Base-by-base conservation (phyloP, 2,329 filamentous ascomycete species). In the Fusarium kyushuense region DNA sequence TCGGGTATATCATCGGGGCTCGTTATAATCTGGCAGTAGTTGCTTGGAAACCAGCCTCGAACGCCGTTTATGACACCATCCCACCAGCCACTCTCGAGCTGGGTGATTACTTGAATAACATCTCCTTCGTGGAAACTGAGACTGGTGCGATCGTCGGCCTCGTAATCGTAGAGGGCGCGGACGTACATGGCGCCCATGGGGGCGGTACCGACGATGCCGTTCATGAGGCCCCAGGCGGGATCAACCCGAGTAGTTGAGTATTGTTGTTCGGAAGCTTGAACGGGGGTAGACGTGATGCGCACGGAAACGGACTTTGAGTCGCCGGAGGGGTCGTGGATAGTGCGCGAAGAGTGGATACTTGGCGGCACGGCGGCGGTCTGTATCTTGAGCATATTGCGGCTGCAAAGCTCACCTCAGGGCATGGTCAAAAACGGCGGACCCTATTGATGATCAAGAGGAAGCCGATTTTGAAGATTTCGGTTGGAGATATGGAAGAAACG, bases 11-110 rank as follows among this genome's bases (percentile, higher is more conserved):
- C 92, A 72, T 93, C 91, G 51, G 91, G 87, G 72, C 89, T 90
- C 62, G 89, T 87, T 73, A 98, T 91, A 67, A 96, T 89, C 70
- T 93, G 90, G 82, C 96, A 98, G 82, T 99, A 99, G 80, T 99
- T 99, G 84, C 95, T 98, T 36, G 96, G 96, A 79, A 99, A 99
- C 96, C 96, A 99, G 78, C 96, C 96, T 77, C 96, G 90, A 72
- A 97, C 92, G 61, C 94, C 93, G 76, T 97, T 96, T 78, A 99
- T 97, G 57, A 99, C 93, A 48, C 96, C 96, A 82, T 99, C 96
- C 96, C 96, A 99, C 96, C 96, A 99, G 58, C 96, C 96, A 75
- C 94, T 98, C 80, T 99, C 96, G 58, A 98, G 86, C 81, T 97
- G 95, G 54, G 96, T 99, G 74, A 99, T 95, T 74, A 99, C 96